These are phyloP conservation scores for Puccinia polysora DNA, from an alignment of 1,284 basidiomycete species.

Conservation along the genomic window DNA sequence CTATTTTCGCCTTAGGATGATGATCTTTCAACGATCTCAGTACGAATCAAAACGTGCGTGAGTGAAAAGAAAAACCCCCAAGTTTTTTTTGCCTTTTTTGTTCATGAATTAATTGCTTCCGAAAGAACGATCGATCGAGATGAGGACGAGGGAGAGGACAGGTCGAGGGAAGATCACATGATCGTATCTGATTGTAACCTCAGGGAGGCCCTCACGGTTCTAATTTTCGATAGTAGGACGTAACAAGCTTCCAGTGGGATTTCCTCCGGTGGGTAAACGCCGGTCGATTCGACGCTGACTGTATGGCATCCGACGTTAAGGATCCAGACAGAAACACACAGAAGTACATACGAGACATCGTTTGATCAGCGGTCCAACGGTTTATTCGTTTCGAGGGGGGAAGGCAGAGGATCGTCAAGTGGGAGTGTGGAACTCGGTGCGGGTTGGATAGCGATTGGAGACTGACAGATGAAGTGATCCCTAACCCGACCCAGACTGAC, in stretches of 20 bases:
- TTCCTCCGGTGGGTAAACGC: slow-evolving; percentile 40
- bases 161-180: background rate
- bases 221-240: slow-evolving; percentile 33
- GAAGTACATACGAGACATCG: background rate
- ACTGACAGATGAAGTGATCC: slow-evolving; percentile 86
- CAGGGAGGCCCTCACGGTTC: slow-evolving; percentile 15
- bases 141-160: background rate
- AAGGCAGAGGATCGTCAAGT: too few species aligned
- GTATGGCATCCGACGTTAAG: background rate
- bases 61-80: too few species aligned
- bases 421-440: slow-evolving; percentile 10
- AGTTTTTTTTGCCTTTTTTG: too few species aligned
- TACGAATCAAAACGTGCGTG: too few species aligned
- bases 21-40: too few species aligned
- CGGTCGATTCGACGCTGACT: slow-evolving; percentile 40
- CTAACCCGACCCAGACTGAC: slow-evolving; percentile 79
- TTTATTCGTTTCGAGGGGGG: too few species aligned
- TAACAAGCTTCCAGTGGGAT: slow-evolving; percentile 35
- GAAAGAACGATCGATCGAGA: background rate
- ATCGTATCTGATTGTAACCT: background rate
- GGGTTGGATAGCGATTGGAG: too few species aligned
- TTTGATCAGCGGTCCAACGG: background rate
- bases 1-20: too few species aligned
- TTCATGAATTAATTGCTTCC: too few species aligned
- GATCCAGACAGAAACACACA: background rate